Evolutionary conservation across 1,284 basidiomycete genomes (phyloP).

Genomic region (Heterobasidion parviporum): DNA sequence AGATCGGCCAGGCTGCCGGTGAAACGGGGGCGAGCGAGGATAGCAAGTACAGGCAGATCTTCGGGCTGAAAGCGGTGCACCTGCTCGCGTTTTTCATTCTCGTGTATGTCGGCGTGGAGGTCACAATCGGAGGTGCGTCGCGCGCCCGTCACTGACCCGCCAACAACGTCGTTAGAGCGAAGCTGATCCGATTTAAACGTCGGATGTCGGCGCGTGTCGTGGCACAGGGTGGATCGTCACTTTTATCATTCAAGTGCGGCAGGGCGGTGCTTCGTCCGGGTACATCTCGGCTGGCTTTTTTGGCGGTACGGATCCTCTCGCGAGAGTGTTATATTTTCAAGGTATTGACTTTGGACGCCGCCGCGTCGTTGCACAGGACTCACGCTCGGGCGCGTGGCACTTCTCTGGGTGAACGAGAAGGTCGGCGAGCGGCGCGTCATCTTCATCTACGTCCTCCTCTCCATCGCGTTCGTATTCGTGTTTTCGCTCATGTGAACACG

Average conservation of each 20-base stretch:
- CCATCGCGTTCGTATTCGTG: conserved; percentile 22
- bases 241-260: conserved; percentile 35
- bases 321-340: background rate
- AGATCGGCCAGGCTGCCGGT: conserved; percentile 21
- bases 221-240: conserved; percentile 36
- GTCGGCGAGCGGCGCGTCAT: conserved; percentile 35
- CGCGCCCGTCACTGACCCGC: background rate
- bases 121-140: conserved; percentile 34
- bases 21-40: conserved; percentile 14
- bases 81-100: conserved; percentile 35
- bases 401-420: conserved; percentile 43
- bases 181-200: background rate
- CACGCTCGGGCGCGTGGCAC: conserved; percentile 32
- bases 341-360: background rate
- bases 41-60: conserved; percentile 31
- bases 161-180: too few relatives aligned
- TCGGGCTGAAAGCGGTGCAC: conserved; percentile 28
- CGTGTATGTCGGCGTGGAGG: conserved; percentile 39
- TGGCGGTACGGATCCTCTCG: conserved; percentile 24
- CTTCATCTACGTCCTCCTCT: conserved; percentile 27
- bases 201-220: too few relatives aligned
- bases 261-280: conserved; percentile 38
- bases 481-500: too few relatives aligned
- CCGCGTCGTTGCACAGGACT: conserved; percentile 22
- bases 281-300: conserved; percentile 47